Percentiles rank a stretch among this genome's conserved stretches.
These are phyloP conservation scores for Darksidea phi DNA, from an alignment of 495 filamentous ascomycete species.

Conservation along the genomic window DNA sequence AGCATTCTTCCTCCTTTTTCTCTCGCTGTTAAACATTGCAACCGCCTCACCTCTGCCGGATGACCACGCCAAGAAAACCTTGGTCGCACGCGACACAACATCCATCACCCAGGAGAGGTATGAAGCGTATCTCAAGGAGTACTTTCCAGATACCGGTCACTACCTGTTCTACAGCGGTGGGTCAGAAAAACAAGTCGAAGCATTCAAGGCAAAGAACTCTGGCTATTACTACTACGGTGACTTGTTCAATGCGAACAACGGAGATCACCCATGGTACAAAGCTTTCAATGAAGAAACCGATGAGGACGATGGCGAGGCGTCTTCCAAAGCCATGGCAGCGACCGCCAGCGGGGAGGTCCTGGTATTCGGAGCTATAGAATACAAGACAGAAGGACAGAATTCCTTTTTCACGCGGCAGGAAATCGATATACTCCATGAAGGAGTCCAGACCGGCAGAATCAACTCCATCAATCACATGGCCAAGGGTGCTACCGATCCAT, in stretches of 20 bases:
- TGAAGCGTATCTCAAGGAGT: neutral
- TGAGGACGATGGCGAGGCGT: slow-evolving; percentile 1
- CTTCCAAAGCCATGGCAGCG: slow-evolving; percentile 1
- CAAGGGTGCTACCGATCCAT: neutral
- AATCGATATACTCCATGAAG: neutral
- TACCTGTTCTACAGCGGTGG: neutral
- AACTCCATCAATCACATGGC: slow-evolving; percentile 4
- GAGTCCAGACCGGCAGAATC: neutral
- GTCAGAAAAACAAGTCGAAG: neutral
- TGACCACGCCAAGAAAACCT: neutral
- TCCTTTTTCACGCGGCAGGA: neutral
- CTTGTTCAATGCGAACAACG: neutral
- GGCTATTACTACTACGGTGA: neutral
- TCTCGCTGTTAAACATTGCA: slow-evolving; percentile 2
- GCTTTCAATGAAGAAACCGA: neutral
- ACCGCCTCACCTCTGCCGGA: neutral
- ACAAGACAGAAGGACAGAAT: neutral
- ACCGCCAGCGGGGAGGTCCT: neutral
- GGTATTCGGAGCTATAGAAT: slow-evolving; percentile 5
- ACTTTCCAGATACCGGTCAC: neutral
- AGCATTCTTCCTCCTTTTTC: slow-evolving; percentile 4
- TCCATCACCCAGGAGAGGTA: slow-evolving; percentile 1
- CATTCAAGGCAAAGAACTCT: neutral
- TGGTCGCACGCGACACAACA: neutral
- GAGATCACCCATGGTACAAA: slow-evolving; percentile 1